Evolutionary conservation across 352 stramenopile genomes (phyloP).

Genomic region (Phytophthora hybrid): DNA sequence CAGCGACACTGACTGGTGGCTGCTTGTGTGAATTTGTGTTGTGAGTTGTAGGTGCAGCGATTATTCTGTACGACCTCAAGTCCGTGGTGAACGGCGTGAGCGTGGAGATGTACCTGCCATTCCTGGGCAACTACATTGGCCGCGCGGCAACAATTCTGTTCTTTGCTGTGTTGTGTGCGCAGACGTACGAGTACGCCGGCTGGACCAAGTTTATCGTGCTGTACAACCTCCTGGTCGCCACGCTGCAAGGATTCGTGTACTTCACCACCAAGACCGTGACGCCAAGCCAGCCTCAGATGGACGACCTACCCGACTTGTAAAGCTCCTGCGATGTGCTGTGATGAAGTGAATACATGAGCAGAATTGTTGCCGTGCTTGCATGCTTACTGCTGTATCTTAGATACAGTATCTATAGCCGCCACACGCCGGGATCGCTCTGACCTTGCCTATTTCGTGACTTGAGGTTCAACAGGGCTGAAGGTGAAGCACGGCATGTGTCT

Average conservation of each 20-base stretch:
- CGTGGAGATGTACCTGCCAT: constrained; percentile 87
- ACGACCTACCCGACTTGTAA: constrained; percentile 74
- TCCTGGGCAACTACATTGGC: constrained; percentile 89
- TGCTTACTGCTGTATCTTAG: not conserved
- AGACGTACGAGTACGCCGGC: constrained; percentile 71
- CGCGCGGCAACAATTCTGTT: constrained; percentile 82
- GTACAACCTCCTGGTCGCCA: constrained; percentile 82
- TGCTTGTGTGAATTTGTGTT: not conserved
- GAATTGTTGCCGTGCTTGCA: constrained; percentile 1
- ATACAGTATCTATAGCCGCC: not conserved
- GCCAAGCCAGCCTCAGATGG: constrained; percentile 56
- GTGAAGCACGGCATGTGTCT: not conserved
- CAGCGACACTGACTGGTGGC: constrained; percentile 1
- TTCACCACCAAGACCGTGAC: constrained; percentile 84
- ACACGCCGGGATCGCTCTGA: not conserved
- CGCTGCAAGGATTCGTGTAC: constrained; percentile 82
- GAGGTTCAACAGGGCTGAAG: not conserved
- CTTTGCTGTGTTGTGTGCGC: constrained; percentile 78
- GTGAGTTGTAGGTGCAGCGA: constrained; percentile 49
- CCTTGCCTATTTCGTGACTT: not conserved
- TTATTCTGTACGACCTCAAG: constrained; percentile 90
- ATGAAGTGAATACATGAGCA: constrained; percentile 29
- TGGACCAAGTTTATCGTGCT: constrained; percentile 80
- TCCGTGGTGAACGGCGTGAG: constrained; percentile 84
- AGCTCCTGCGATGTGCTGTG: constrained; percentile 11